These are phyloP conservation scores for Penicillium mononematosum DNA, from an alignment of 495 filamentous ascomycete species.

Conservation along the genomic window DNA sequence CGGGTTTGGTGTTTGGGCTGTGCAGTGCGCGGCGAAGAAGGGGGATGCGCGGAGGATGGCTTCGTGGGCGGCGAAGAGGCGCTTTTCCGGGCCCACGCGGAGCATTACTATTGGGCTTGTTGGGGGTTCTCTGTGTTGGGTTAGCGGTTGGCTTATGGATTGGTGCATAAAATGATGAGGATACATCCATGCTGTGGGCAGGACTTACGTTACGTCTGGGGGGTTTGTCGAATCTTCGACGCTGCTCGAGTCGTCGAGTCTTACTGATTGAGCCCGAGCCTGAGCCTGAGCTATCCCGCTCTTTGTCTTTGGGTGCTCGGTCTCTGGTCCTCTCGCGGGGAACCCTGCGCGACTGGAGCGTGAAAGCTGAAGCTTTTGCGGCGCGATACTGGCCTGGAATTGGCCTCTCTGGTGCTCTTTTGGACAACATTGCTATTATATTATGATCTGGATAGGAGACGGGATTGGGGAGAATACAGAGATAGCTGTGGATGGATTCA, in stretches of 20 bases:
- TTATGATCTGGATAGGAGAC: not conserved
- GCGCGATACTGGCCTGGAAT: slow-evolving; percentile 50
- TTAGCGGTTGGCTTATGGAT: not conserved
- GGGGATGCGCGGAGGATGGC: slow-evolving; percentile 75
- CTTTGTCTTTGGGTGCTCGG: slow-evolving; percentile 9
- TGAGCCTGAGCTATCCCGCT: slow-evolving; percentile 12
- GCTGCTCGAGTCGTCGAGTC: slow-evolving; percentile 30
- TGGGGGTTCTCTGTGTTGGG: slow-evolving; percentile 32
- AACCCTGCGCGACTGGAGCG: slow-evolving; percentile 13
- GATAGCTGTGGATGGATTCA: slow-evolving; percentile 12
- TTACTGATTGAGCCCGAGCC: slow-evolving; percentile 22
- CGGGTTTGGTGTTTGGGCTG: slow-evolving; percentile 18
- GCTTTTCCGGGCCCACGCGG: slow-evolving; percentile 70
- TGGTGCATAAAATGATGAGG: not conserved
- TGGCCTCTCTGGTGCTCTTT: slow-evolving; percentile 29
- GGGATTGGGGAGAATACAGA: slow-evolving; percentile 1
- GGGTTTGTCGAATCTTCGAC: slow-evolving; percentile 34
- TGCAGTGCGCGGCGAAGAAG: slow-evolving; percentile 59
- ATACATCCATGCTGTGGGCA: not conserved
- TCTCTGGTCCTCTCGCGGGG: slow-evolving; percentile 17
- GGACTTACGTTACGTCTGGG: slow-evolving; percentile 43
- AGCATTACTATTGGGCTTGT: slow-evolving; percentile 75
- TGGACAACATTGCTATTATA: slow-evolving; percentile 33
- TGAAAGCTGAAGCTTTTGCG: slow-evolving; percentile 32
- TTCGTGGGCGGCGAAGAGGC: slow-evolving; percentile 89